Percentiles rank a stretch among this genome's conserved stretches.
Evolutionary conservation across 257 asterid genomes (phyloP).

Genomic region (Solanum etuberosum): DNA sequence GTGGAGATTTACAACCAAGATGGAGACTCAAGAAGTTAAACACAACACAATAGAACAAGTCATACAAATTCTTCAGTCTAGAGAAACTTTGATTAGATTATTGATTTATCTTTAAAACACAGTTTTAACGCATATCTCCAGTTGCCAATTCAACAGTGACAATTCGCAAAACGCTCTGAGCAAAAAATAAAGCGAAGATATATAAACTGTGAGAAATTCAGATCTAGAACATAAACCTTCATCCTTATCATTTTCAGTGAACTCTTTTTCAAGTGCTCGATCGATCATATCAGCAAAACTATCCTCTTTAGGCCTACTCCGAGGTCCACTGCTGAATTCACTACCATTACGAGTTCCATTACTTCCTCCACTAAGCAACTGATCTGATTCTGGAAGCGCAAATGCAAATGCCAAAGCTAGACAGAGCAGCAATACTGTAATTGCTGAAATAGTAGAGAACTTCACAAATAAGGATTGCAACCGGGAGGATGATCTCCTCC

Average conservation of each 20-base stretch:
- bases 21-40: background rate
- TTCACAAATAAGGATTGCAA: constrained; percentile 7
- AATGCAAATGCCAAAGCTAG: constrained; percentile 11
- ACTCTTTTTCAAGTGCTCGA: constrained; percentile 93
- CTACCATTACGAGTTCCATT: background rate
- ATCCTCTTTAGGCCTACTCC: constrained; percentile 47
- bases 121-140: background rate
- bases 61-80: background rate
- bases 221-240: constrained; percentile 62
- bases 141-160: background rate
- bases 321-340: constrained; percentile 29
- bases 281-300: constrained; percentile 93
- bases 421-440: constrained; percentile 4
- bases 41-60: background rate
- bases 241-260: constrained; percentile 75
- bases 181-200: background rate
- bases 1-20: background rate
- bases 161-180: background rate
- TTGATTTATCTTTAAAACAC: background rate
- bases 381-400: constrained; percentile 24
- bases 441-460: background rate
- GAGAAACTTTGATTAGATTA: background rate
- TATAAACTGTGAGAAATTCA: background rate
- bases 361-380: constrained; percentile 13
- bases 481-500: constrained; percentile 19